phyloP scores from a whole-genome alignment of 2,329 filamentous ascomycete genomes.

The Paecilomyces sp. region DNA sequence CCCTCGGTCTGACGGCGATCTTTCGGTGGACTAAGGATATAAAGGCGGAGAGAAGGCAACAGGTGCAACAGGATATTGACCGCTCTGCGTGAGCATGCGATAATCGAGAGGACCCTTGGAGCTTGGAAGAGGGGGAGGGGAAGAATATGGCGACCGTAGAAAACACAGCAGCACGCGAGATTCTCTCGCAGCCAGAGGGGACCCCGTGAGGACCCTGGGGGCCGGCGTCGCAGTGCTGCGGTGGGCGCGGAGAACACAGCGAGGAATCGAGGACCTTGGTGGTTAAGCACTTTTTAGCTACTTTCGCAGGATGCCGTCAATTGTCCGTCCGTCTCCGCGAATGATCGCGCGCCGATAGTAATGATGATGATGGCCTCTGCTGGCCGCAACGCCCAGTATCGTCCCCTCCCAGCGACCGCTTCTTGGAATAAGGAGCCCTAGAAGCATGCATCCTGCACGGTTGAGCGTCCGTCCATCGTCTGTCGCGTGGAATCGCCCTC shows the following conservation, averaged over 20 bases:
- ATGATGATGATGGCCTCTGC: not conserved
- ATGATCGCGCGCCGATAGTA: not conserved
- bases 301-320: not conserved
- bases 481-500: not conserved
- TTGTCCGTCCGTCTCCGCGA: not conserved
- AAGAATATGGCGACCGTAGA: not conserved
- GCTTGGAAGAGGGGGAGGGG: slow-evolving; percentile 2
- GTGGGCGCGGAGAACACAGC: slow-evolving; percentile 10
- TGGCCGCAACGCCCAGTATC: not conserved
- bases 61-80: not conserved
- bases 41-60: not conserved
- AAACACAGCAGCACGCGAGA: not conserved
- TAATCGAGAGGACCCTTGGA: slow-evolving; percentile 13
- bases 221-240: not conserved
- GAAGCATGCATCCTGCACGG: not conserved
- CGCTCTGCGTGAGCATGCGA: not conserved
- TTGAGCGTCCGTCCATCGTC: not conserved
- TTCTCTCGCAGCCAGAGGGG: not conserved
- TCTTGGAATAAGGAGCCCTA: not conserved
- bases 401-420: not conserved
- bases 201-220: slow-evolving; percentile 2
- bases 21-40: not conserved
- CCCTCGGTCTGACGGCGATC: not conserved
- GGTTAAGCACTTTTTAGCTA: slow-evolving; percentile 16
- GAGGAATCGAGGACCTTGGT: slow-evolving; percentile 26